A percentile compares a stretch with the other conserved stretches of the same genome.
phyloP scores from a whole-genome alignment of 495 filamentous ascomycete genomes.

The Astrocystis sublimbata region DNA sequence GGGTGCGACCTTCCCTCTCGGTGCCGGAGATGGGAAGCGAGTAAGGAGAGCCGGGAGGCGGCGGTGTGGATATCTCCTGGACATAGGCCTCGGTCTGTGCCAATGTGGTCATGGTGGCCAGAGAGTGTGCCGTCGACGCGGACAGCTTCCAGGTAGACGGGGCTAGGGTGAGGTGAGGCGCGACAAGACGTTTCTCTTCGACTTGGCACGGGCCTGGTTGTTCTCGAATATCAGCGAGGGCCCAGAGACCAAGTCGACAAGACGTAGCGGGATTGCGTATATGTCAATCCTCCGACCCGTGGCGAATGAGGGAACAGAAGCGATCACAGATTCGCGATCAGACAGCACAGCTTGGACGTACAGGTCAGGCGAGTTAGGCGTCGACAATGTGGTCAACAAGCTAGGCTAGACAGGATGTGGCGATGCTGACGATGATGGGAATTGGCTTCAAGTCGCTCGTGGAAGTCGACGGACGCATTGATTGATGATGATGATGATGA shows the following conservation, averaged over 20 bases:
- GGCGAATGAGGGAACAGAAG: too few species aligned
- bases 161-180: not conserved
- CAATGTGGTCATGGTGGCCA: constrained; percentile 7
- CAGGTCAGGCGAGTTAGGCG: too few species aligned
- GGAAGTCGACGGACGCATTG: not conserved
- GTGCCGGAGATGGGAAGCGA: constrained; percentile 71
- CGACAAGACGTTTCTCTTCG: not conserved
- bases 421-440: not conserved
- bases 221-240: not conserved
- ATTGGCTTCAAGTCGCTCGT: too few species aligned
- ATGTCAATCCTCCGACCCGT: too few species aligned
- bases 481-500: too few species aligned
- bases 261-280: too few species aligned
- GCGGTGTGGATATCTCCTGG: constrained; percentile 49
- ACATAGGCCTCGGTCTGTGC: constrained; percentile 39
- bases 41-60: constrained; percentile 62
- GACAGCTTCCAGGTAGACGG: not conserved
- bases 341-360: not conserved
- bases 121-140: not conserved
- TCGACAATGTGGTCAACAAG: not conserved
- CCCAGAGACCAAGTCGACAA: not conserved
- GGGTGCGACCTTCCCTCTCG: constrained; percentile 68
- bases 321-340: not conserved
- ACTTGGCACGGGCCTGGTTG: not conserved
- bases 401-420: too few species aligned